Conservation (phyloP, 352 stramenopile genomes). For the Lagenidium sp. region DNA sequence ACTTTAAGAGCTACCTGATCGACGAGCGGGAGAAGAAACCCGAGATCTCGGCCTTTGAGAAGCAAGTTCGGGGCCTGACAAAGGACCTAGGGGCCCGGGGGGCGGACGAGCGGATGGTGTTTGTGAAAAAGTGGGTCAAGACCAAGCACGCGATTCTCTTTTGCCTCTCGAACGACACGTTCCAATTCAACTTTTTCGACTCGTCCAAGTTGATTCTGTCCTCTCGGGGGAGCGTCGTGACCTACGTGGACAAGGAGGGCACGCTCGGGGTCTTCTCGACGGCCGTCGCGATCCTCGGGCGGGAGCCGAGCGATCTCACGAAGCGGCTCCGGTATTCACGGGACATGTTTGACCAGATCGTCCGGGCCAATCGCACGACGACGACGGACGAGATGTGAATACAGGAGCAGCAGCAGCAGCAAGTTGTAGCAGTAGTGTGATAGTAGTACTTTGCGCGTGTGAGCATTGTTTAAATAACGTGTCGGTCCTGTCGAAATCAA, state of each 20-base stretch:
- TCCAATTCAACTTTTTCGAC: constrained; percentile 97
- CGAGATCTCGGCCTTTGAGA: constrained; percentile 18
- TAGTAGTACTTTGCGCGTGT: too few relatives aligned
- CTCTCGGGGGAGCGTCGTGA: constrained; percentile 82
- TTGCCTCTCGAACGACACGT: constrained; percentile 93
- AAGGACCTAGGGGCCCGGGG: constrained; percentile 3
- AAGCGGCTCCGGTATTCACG: constrained; percentile 90
- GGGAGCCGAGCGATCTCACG: constrained; percentile 49
- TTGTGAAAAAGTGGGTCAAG: constrained; percentile 98
- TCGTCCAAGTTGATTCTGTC: constrained; percentile 94
- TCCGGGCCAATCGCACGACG: constrained; percentile 16
- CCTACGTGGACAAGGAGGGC: constrained; percentile 80
- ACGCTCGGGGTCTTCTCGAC: constrained; percentile 42
- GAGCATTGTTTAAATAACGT: too few relatives aligned
- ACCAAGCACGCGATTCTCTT: constrained; percentile 98
- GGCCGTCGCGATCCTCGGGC: constrained; percentile 40
- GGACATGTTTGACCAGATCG: constrained; percentile 96
- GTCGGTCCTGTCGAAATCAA: too few relatives aligned
- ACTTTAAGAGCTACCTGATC: constrained; percentile 97
- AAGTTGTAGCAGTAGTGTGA: neutral
- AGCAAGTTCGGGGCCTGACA: constrained; percentile 3
- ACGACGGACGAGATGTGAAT: too few relatives aligned
- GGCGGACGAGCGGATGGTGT: constrained; percentile 60
- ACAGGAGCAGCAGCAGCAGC: too few relatives aligned
- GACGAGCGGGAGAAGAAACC: constrained; percentile 42